Evolutionary conservation across 257 asterid genomes (phyloP).

Genomic region (Gynochthodes officinalis): DNA sequence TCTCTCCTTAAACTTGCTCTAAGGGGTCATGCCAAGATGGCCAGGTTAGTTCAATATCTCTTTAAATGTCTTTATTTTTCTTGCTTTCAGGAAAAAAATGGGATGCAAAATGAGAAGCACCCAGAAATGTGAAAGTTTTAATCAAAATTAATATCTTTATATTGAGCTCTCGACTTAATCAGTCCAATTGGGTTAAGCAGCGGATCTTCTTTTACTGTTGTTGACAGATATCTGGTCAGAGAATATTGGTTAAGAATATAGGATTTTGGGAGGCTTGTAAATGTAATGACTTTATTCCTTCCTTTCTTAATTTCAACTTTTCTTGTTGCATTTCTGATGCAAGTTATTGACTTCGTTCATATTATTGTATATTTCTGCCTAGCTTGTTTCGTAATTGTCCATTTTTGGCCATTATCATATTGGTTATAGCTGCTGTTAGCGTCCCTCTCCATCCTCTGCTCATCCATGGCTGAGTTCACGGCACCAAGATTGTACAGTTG

Average conservation of each 20-base stretch:
- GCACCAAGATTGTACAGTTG: slow-evolving; percentile 62
- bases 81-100: background rate
- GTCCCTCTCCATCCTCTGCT: slow-evolving; percentile 22
- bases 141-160: background rate
- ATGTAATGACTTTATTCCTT: background rate
- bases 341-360: background rate
- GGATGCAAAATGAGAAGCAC: background rate
- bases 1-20: background rate
- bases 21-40: background rate
- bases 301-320: background rate
- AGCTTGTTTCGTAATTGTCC: background rate
- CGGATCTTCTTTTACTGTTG: too few relatives aligned
- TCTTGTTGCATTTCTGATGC: background rate
- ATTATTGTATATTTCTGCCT: background rate
- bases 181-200: slow-evolving; percentile 8
- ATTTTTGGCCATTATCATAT: slow-evolving; percentile 8
- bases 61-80: background rate
- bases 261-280: background rate
- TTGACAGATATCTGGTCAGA: background rate
- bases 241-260: slow-evolving; percentile 7
- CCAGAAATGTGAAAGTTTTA: background rate
- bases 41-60: slow-evolving; percentile 12
- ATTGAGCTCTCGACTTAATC: background rate
- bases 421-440: slow-evolving; percentile 19
- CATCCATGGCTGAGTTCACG: slow-evolving; percentile 43